Percentiles rank a stretch among this genome's conserved stretches.
phyloP scores from a whole-genome alignment of 2,329 filamentous ascomycete genomes.

The Shiraia bambusicola region DNA sequence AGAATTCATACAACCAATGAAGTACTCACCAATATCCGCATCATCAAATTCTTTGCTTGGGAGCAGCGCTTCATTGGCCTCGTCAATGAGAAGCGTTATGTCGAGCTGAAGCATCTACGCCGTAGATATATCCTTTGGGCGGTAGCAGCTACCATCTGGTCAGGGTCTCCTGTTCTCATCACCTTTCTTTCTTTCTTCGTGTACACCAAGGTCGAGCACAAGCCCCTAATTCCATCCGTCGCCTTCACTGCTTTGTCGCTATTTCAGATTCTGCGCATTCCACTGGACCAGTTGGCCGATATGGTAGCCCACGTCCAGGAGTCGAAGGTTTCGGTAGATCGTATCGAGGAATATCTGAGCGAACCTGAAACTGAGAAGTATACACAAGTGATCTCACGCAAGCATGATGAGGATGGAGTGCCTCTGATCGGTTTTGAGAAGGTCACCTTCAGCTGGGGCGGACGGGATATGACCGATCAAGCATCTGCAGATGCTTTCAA shows the following conservation, averaged over 20 bases:
- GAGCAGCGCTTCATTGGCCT: conserved; percentile 84
- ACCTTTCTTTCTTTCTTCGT: conserved; percentile 95
- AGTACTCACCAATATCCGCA: conserved; percentile 93
- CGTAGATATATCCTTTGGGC: conserved; percentile 90
- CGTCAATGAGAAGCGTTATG: conserved; percentile 83
- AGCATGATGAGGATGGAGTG: conserved; percentile 67
- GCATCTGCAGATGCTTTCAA: conserved; percentile 67
- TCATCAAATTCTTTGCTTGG: conserved; percentile 99
- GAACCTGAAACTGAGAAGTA: conserved; percentile 98
- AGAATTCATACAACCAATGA: conserved; percentile 97
- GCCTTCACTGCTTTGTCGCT: conserved; percentile 96
- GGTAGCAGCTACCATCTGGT: conserved; percentile 90
- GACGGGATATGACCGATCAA: conserved; percentile 54
- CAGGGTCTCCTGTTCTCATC: conserved; percentile 90
- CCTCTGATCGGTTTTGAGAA: conserved; percentile 81
- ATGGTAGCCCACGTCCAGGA: conserved; percentile 99
- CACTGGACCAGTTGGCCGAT: conserved; percentile 92
- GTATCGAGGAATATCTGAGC: conserved; percentile 88
- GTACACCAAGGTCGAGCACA: conserved; percentile 87
- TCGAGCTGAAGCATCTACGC: conserved; percentile 76
- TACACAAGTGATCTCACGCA: conserved; percentile 72
- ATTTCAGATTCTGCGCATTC: conserved; percentile 89
- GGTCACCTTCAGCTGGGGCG: conserved; percentile 87
- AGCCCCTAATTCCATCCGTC: conserved; percentile 84
- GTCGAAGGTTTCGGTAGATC: conserved; percentile 93